These are phyloP conservation scores for Nicotiana obtusifolia DNA, from an alignment of 257 asterid species.

Conservation along the genomic window DNA sequence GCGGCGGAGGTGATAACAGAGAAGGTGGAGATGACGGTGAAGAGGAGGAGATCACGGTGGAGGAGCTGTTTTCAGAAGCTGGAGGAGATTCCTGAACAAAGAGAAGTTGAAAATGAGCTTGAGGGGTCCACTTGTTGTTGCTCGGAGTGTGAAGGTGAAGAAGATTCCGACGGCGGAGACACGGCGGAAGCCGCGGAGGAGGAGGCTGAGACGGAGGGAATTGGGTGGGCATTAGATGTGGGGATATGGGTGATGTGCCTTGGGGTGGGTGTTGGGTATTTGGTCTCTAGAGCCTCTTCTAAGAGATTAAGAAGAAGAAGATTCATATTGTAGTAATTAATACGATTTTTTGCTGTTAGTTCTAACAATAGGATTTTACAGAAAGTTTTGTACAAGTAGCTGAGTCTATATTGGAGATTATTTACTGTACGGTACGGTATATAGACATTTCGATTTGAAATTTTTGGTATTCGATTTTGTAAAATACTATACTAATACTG, in stretches of 20 bases:
- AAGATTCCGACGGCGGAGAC: conserved; percentile 15
- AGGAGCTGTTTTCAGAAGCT: conserved; percentile 25
- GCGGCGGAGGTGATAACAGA: conserved; percentile 11
- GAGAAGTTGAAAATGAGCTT: conserved; percentile 31
- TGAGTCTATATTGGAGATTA: too few species aligned
- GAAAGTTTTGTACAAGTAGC: neutral
- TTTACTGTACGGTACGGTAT: too few species aligned
- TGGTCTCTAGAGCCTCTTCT: conserved; percentile 51
- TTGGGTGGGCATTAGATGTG: conserved; percentile 72
- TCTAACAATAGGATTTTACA: neutral
- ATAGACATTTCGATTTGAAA: too few species aligned
- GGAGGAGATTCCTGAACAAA: conserved; percentile 81
- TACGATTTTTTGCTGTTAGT: neutral
- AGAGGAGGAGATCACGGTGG: conserved; percentile 16
- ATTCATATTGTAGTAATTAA: neutral
- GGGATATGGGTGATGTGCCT: conserved; percentile 75
- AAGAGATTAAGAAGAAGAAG: conserved; percentile 25
- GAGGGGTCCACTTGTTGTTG: conserved; percentile 34
- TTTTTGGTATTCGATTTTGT: too few species aligned
- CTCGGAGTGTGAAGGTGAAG: conserved; percentile 30
- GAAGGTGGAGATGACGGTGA: conserved; percentile 37
- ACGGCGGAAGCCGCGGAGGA: conserved; percentile 22
- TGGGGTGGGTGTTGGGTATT: conserved; percentile 70
- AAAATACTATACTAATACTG: too few species aligned
- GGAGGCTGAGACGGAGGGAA: conserved; percentile 22